Base-by-base conservation (phyloP, 495 filamentous ascomycete genomes). In the Daldinia bambusicola region DNA sequence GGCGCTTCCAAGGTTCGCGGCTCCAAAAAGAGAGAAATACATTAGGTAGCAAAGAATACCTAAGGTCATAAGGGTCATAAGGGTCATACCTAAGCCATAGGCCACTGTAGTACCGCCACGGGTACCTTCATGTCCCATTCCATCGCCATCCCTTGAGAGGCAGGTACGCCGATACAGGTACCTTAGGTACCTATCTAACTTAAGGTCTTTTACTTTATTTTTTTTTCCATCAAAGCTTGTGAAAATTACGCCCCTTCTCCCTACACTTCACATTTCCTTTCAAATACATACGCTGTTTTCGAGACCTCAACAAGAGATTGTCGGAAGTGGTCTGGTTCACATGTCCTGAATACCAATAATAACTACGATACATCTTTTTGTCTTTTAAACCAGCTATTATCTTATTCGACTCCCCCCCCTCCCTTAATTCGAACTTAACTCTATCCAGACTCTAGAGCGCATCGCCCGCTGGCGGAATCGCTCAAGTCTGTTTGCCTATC, bases 31-130 rank as follows among this genome's bases (percentile, higher is more conserved):
- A 63, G 55, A 45, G 55, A 60, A 60, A 60, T 59, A n/a, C n/a
- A n/a, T n/a, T n/a, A n/a, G n/a, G n/a, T n/a, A 38, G 14, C 30
- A 41, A 48, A 26, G 38, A 34, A 48, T n/a, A n/a, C n/a, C n/a
- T n/a, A n/a, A 45, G 26, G 26, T 26, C 26, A 26, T 26, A 26
- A 26, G 26, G 26, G 26, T 26, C 26, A 26, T 26, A 26, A 26
- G 26, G 26, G 26, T 26, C 26, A 26, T 26, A n/a, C n/a, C n/a
- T n/a, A 3, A 26, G 26, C 26, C 26, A 26, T 43, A 57, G 52
- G 66, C n/a, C 43, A 38, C 60, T 37, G 69, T 67, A 67, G 63
- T 48, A 71, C 59, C 50, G 45, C 36, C 51, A 66, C 56, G 50
- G 68, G 62, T 67, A 66, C 63, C 26, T 67, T 41, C 22, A 60